phyloP scores from a whole-genome alignment of 2,329 filamentous ascomycete genomes.

The Balansia obtecta region DNA sequence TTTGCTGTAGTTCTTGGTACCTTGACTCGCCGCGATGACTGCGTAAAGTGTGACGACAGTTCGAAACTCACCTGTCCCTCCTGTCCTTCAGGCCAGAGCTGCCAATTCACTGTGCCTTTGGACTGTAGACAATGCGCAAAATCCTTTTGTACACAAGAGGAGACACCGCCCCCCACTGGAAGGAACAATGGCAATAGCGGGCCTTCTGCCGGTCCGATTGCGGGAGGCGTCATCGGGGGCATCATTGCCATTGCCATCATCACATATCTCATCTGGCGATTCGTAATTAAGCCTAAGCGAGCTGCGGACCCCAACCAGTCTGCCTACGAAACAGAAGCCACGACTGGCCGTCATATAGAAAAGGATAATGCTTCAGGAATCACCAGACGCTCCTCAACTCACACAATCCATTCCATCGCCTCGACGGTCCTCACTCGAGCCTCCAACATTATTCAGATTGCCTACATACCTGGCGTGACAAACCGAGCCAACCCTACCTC shows the following conservation, averaged over 20 bases:
- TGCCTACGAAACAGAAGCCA: constrained; percentile 44
- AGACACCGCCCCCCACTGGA: constrained; percentile 9
- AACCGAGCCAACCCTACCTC: constrained; percentile 82
- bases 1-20: constrained; percentile 14
- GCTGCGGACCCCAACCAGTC: constrained; percentile 39
- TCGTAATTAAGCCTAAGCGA: constrained; percentile 71
- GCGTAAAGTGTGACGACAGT: constrained; percentile 32
- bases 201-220: constrained; percentile 73
- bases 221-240: constrained; percentile 81
- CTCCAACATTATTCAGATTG: constrained; percentile 98
- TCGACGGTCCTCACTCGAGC: constrained; percentile 91
- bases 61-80: constrained; percentile 30
- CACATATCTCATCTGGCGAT: constrained; percentile 76
- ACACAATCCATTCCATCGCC: constrained; percentile 83
- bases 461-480: constrained; percentile 94
- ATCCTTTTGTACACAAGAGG: constrained; percentile 30
- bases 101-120: constrained; percentile 31
- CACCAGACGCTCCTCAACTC: constrained; percentile 58
- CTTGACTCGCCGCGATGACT: constrained; percentile 29
- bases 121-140: constrained; percentile 35
- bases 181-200: constrained; percentile 23
- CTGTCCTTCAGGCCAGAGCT: constrained; percentile 29
- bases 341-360: constrained; percentile 25
- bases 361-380: constrained; percentile 30
- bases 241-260: constrained; percentile 60